Evolutionary conservation across 768 basidiomycete genomes (phyloP).

Genomic region (Tulasnella calospora): DNA sequence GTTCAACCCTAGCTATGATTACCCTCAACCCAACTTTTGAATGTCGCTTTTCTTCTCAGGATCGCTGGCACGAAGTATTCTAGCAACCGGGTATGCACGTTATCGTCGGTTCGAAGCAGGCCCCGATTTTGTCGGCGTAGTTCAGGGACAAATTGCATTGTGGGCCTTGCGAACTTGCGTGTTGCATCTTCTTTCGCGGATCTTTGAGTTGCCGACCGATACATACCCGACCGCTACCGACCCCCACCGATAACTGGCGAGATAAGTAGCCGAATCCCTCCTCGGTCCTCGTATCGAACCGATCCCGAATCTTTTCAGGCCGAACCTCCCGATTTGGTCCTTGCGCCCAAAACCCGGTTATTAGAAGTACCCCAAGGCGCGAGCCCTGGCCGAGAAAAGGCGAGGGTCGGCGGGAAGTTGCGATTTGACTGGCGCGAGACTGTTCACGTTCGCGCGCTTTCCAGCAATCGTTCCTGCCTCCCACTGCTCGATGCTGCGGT

Average conservation of each 20-base stretch:
- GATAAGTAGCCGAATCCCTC: background rate
- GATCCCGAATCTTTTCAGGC: conserved; percentile 2
- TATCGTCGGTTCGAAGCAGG: background rate
- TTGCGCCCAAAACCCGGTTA: background rate
- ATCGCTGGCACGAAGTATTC: background rate
- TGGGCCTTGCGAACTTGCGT: background rate
- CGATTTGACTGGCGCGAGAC: no score
- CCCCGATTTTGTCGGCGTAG: background rate
- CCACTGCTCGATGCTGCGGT: no score
- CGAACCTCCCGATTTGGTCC: background rate
- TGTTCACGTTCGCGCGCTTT: no score
- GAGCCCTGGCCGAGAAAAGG: no score
- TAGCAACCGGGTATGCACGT: background rate
- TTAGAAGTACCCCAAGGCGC: no score
- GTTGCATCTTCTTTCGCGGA: background rate
- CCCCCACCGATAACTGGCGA: background rate
- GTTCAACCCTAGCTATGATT: background rate
- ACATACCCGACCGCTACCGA: no score
- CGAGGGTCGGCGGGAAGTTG: no score
- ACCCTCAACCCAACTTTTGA: background rate
- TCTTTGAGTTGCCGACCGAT: background rate
- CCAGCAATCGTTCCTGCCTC: no score
- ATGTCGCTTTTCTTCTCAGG: background rate
- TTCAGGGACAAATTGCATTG: conserved; percentile 1
- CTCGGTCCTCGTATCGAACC: background rate